Base-by-base conservation (phyloP, 225 moss, liverwort and hornwort genomes). In the Sphagnum tenellum region DNA sequence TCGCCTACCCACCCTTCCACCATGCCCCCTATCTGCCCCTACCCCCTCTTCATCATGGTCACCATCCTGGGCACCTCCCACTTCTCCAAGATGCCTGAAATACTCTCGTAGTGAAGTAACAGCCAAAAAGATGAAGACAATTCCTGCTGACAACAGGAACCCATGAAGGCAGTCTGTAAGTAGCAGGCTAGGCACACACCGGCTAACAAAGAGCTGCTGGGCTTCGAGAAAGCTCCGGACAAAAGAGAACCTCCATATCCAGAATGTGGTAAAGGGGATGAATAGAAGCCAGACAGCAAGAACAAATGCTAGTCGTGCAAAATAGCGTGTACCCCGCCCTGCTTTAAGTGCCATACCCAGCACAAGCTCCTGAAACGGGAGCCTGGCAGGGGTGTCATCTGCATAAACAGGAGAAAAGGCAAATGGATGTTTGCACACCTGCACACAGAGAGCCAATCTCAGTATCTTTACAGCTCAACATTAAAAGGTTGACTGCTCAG, bases 341-440 rank as follows among this genome's bases (percentile, higher is more conserved):
- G 87, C 87, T 74, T 98, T 98, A 68, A 89, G 52, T 9, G 81
- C 81, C 81, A 98, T 77, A 56, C 96, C 96, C 56, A 93, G 63
- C 48, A 98, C 61, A 44, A 98, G 82, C 76, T 98, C 96, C 72
- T 80, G 81, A 47, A 98, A 87, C 7, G 96, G 90, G 56, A 98
- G 89, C 69, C 93, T 83, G 63, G 85, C 79, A 9, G 96, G 96
- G 14, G 96, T 89, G 58, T 98, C 80, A 9, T 77, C 82, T 12
- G 93, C 92, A 57, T 98, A 98, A 3, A 98, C 90, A 11, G 96
- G 96, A 58, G 96, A 98, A 74, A 98, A 98, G n/a, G 96, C 74
- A 64, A 98, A 98, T 67, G 88, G 87, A 66, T 98, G 96, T 77
- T 98, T 98, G 87, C 96, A 98, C 62, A 98, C 96, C 92, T 96